Evolutionary conservation across 2,329 filamentous ascomycete genomes (phyloP).

Genomic region (Arthrobotrys entomopaga): DNA sequence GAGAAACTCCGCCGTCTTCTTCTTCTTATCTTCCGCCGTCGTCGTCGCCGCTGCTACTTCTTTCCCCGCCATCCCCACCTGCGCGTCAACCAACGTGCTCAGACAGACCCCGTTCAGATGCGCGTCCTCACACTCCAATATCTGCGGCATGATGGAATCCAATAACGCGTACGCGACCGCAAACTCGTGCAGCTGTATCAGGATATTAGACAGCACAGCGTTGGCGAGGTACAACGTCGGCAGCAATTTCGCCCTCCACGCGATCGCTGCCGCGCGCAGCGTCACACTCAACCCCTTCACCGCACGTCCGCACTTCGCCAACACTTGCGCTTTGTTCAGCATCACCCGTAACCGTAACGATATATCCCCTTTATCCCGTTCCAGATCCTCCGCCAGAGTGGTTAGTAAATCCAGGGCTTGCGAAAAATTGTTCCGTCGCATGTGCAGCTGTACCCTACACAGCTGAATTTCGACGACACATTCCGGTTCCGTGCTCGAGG

Average conservation of each 20-base stretch:
- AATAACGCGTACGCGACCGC: conserved; percentile 73
- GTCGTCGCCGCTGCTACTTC: no score
- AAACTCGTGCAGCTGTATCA: conserved; percentile 77
- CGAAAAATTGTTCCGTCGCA: conserved; percentile 67
- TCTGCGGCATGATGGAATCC: conserved; percentile 76
- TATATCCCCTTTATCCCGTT: conserved; percentile 71
- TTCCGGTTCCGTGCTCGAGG: conserved; percentile 69
- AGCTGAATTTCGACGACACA: conserved; percentile 70
- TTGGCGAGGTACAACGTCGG: conserved; percentile 78
- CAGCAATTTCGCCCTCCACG: conserved; percentile 75
- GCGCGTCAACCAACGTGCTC: conserved; percentile 76
- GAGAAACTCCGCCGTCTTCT: conserved; percentile 68
- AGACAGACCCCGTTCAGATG: conserved; percentile 74
- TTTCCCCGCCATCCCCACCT: conserved; percentile 78
- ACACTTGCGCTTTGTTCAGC: conserved; percentile 76
- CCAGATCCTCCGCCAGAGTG: conserved; percentile 65
- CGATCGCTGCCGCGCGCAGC: conserved; percentile 78
- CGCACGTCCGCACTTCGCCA: conserved; percentile 73
- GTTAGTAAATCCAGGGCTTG: conserved; percentile 69
- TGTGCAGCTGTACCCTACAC: conserved; percentile 70
- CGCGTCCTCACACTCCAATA: conserved; percentile 75
- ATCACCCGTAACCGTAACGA: conserved; percentile 76
- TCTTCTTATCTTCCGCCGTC: conserved; percentile 59
- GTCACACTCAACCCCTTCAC: conserved; percentile 80
- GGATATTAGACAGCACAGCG: conserved; percentile 73